Percentiles rank a stretch among this genome's conserved stretches.
phyloP scores from a whole-genome alignment of 75 land plant genomes.

The Pinus albicaulis region DNA sequence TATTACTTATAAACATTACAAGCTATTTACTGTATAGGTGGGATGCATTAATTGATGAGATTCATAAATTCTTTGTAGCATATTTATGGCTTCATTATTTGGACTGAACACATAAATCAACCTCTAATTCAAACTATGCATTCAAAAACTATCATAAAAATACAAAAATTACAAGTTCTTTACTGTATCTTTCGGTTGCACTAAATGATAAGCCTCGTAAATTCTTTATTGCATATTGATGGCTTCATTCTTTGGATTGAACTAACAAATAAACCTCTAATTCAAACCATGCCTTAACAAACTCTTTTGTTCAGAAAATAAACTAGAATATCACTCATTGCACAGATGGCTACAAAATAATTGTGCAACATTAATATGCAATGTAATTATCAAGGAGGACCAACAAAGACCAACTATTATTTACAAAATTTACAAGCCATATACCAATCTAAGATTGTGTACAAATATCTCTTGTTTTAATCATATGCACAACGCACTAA shows the following conservation, averaged over 20 bases:
- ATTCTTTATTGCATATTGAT: background rate
- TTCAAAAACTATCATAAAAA: background rate
- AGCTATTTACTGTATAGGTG: background rate
- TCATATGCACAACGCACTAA: background rate
- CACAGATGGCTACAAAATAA: background rate
- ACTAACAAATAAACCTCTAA: background rate
- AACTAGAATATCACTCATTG: background rate
- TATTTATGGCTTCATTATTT: background rate
- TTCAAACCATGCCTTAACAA: background rate
- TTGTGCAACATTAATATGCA: background rate
- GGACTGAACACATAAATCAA: background rate
- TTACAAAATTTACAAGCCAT: conserved; percentile 1
- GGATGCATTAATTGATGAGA: background rate
- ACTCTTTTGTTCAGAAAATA: background rate
- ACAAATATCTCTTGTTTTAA: background rate
- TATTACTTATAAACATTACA: too few relatives aligned
- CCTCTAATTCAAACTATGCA: background rate
- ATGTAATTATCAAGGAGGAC: background rate
- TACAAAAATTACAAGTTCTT: background rate
- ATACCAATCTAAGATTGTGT: background rate
- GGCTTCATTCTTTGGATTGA: background rate
- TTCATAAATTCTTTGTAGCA: background rate
- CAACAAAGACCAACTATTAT: background rate
- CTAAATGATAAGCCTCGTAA: background rate
- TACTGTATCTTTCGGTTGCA: background rate